Evolutionary conservation across 2,329 filamentous ascomycete genomes (phyloP).

Genomic region (Cladobotryum mycophilum): DNA sequence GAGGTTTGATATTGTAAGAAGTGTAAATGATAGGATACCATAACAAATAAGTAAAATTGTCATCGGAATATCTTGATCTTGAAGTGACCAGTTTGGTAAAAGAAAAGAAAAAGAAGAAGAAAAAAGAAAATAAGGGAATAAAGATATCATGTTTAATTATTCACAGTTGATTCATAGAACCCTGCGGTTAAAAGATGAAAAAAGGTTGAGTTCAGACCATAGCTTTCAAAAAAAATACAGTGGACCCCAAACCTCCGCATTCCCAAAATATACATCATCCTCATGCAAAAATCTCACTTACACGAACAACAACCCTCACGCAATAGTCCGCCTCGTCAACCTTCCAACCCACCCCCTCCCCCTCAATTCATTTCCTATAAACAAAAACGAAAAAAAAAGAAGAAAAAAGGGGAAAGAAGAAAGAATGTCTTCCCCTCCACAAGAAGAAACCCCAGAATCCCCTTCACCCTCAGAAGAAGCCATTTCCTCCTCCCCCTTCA

Average conservation of each 20-base stretch:
- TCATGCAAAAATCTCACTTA: not conserved
- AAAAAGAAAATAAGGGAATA: no score
- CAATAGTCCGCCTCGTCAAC: not conserved
- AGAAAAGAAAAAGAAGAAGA: not conserved
- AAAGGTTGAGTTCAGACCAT: no score
- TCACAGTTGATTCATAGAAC: no score
- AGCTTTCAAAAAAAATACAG: not conserved
- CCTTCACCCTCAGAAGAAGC: not conserved
- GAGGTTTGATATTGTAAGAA: not conserved
- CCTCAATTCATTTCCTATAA: not conserved
- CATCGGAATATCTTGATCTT: not conserved
- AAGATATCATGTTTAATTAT: no score
- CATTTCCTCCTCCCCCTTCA: not conserved
- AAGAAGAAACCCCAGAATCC: not conserved
- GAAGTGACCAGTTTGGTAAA: not conserved
- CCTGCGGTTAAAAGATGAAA: no score
- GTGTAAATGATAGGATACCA: conserved; percentile 11
- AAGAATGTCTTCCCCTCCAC: not conserved
- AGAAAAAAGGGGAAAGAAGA: not conserved
- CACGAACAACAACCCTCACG: not conserved
- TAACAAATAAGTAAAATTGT: not conserved
- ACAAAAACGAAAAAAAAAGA: not conserved
- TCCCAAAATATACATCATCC: not conserved
- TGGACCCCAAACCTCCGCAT: not conserved
- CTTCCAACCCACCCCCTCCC: not conserved